A percentile compares a stretch with the other conserved stretches of the same genome.
Conservation (phyloP, 2,329 filamentous ascomycete species). For the Leptodontidium sp. region DNA sequence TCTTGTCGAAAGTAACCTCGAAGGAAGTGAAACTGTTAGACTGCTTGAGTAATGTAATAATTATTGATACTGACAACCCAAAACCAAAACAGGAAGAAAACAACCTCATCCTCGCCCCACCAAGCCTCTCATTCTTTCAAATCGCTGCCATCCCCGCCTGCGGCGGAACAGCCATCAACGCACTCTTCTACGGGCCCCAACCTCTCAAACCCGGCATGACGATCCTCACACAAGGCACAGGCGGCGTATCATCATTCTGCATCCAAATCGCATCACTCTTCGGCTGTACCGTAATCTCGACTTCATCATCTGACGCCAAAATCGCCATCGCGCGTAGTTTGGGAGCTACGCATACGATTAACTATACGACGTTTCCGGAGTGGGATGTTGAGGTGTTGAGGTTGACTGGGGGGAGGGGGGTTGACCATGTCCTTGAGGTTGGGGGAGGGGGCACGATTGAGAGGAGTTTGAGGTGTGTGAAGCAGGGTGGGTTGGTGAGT, state of each 20-base stretch:
- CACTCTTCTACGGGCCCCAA: too few relatives aligned
- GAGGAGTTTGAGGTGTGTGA: slow-evolving; percentile 11
- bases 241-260: slow-evolving; percentile 44
- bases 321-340: neutral
- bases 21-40: too few relatives aligned
- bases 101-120: slow-evolving; percentile 4
- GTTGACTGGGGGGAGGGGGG: slow-evolving; percentile 55
- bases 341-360: slow-evolving; percentile 15
- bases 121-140: neutral
- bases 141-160: slow-evolving; percentile 25
- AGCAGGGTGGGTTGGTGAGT: slow-evolving; percentile 19
- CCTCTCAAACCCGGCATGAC: slow-evolving; percentile 50
- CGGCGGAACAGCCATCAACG: too few relatives aligned
- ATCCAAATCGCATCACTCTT: slow-evolving; percentile 33
- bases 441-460: slow-evolving; percentile 48
- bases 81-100: slow-evolving; percentile 5
- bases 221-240: slow-evolving; percentile 48
- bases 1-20: too few relatives aligned
- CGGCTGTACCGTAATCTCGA: slow-evolving; percentile 11
- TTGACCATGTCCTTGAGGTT: slow-evolving; percentile 61
- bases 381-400: slow-evolving; percentile 58
- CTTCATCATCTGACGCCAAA: slow-evolving; percentile 11
- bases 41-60: too few relatives aligned
- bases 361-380: slow-evolving; percentile 51
- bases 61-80: neutral